These are phyloP conservation scores for Naganishia albida DNA, from an alignment of 1,284 basidiomycete species.

Conservation along the genomic window DNA sequence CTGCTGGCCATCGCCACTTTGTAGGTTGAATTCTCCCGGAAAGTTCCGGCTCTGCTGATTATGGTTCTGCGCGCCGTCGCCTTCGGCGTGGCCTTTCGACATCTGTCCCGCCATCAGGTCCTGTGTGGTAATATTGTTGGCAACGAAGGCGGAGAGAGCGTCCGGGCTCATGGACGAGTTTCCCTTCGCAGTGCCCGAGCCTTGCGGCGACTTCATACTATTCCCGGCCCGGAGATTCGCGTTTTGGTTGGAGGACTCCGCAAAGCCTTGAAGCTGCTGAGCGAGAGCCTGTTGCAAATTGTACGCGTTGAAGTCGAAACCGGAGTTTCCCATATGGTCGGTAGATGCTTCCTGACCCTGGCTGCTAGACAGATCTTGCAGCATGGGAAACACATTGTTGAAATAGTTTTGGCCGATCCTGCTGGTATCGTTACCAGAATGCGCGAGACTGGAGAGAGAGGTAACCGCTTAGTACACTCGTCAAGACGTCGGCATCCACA, in stretches of 20 bases:
- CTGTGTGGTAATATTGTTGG: conserved; percentile 18
- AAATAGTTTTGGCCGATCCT: conserved; percentile 21
- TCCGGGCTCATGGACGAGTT: conserved; percentile 17
- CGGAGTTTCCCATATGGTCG: background rate
- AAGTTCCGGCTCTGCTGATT: background rate
- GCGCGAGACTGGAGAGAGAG: background rate
- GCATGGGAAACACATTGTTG: conserved; percentile 16
- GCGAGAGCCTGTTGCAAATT: conserved; percentile 25
- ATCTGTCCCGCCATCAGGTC: conserved; percentile 19
- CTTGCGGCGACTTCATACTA: background rate
- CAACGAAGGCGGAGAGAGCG: conserved; percentile 11
- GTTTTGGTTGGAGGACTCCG: background rate
- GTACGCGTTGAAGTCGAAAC: conserved; percentile 2
- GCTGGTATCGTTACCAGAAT: conserved; percentile 8
- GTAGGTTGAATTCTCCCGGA: background rate
- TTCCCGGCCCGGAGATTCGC: background rate
- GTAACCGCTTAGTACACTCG: background rate
- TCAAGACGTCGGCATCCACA: too few relatives aligned
- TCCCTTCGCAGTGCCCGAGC: background rate
- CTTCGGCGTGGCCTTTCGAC: background rate
- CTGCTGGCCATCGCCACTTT: background rate
- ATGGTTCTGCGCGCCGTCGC: background rate
- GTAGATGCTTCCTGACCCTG: conserved; percentile 1
- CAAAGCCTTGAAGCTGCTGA: conserved; percentile 17
- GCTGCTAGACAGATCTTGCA: background rate